These are phyloP conservation scores for Rhizophagus clarus DNA, from an alignment of 192 early-diverging fungal genomes.

Conservation along the genomic window DNA sequence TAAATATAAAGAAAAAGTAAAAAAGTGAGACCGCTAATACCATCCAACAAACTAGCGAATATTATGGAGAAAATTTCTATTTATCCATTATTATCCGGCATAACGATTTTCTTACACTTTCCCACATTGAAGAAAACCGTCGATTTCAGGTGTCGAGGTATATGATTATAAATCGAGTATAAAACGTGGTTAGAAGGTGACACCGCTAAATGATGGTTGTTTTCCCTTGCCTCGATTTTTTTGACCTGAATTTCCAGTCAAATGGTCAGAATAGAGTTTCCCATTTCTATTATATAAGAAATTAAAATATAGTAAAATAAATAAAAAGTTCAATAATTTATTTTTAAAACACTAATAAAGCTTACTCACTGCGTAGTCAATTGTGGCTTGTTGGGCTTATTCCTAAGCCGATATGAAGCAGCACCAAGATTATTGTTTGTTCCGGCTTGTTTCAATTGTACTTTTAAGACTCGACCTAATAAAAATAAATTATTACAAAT, in stretches of 20 bases:
- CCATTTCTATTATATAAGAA: constrained; percentile 22
- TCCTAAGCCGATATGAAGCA: constrained; percentile 23
- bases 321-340: background rate
- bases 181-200: background rate
- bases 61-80: background rate
- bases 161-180: background rate
- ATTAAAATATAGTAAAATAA: background rate
- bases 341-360: background rate
- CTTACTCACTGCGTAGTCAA: background rate
- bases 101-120: background rate
- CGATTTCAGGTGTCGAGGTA: background rate
- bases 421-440: constrained; percentile 8
- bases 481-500: background rate
- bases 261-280: constrained; percentile 40
- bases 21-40: background rate
- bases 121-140: background rate
- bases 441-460: constrained; percentile 34
- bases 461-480: constrained; percentile 41
- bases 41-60: background rate
- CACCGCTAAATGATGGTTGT: constrained; percentile 12
- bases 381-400: constrained; percentile 24
- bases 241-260: background rate
- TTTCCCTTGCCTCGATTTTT: constrained; percentile 24
- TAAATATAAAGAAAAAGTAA: background rate
- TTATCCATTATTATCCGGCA: background rate